Base-by-base conservation (phyloP, 1,139 yeast species). In the Candida labiduridarum region DNA sequence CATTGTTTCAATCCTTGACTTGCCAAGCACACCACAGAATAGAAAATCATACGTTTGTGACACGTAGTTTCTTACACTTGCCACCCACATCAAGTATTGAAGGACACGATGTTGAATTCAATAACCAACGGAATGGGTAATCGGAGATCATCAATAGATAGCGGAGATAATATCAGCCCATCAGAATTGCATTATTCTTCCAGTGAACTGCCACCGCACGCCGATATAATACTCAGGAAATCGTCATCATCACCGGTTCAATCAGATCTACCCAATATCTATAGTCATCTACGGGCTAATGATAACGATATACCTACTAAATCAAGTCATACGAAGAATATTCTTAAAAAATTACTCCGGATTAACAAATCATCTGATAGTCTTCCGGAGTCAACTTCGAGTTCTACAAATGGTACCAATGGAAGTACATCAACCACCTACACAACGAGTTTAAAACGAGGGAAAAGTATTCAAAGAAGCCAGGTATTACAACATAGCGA, bases 221-320 rank as follows among this genome's bases (percentile, higher is more conserved):
- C 46, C 1, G 25, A 30, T 16, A 14, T 31, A 2, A 11, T 47
- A n/a, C 41, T 49, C 11, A 40, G 50, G 10, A 46, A 42, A 43
- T 44, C 53, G 0, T 38, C 54, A 4, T 56, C 61, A 19, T 61
- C 65, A 6, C 71, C 72, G 1, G 58, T 67, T 6, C 65, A 59
- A 53, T 67, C 71, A 1, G 58, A 58, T 42, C 54, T 67, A 41
- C 63, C 69, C 1, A 52, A 54, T 12, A 54, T 65, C 35, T 60
- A 64, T 38, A 60, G 52, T 43, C 61, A 59, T 47, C 56, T 67
- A 34, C 57, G 72, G 14, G 55, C 65, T 4, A 64, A 63, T 50
- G 71, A 66, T 11, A 52, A 48, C 15, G 53, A 49, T 29, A 47
- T 41, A 1, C 36, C 52, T 6, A 39, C 51, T 4, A 47, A 44